These are phyloP conservation scores for Mycena venus DNA, from an alignment of 768 basidiomycete genomes.

Conservation along the genomic window DNA sequence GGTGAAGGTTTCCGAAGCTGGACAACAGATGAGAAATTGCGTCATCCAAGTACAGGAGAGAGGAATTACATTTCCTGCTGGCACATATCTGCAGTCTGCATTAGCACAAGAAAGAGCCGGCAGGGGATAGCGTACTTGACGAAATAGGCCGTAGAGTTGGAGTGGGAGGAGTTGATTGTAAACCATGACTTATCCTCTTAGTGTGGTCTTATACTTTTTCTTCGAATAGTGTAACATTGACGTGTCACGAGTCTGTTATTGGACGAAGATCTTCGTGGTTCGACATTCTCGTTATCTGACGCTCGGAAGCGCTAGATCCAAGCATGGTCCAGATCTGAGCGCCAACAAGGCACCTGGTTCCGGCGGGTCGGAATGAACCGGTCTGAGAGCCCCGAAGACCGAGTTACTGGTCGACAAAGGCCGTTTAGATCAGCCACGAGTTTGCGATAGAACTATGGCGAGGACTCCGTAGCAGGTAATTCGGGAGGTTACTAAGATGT, in stretches of 20 bases:
- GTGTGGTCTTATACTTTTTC: constrained; percentile 33
- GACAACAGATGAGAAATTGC: constrained; percentile 22
- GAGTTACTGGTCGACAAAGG: not conserved
- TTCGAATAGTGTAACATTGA: constrained; percentile 31
- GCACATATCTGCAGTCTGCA: constrained; percentile 58
- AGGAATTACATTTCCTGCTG: constrained; percentile 66
- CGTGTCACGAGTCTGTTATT: constrained; percentile 33
- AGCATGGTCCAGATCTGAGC: constrained; percentile 18
- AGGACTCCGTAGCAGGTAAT: not conserved
- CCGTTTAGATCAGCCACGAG: constrained; percentile 30
- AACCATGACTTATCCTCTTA: not conserved
- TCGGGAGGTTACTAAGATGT: not conserved
- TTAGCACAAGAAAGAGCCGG: not conserved
- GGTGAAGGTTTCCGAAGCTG: constrained; percentile 58
- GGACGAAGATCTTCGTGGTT: constrained; percentile 25
- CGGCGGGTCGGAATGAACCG: constrained; percentile 21
- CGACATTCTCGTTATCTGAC: constrained; percentile 30
- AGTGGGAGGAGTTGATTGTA: constrained; percentile 3
- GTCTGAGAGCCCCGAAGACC: constrained; percentile 10
- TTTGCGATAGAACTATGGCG: constrained; percentile 7
- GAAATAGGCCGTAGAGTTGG: not conserved
- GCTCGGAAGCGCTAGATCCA: constrained; percentile 28
- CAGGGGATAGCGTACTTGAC: not conserved
- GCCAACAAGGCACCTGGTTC: constrained; percentile 28
- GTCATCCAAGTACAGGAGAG: constrained; percentile 26